These are phyloP conservation scores for Fusarium humuli DNA, from an alignment of 2,329 filamentous ascomycete species.

Conservation along the genomic window DNA sequence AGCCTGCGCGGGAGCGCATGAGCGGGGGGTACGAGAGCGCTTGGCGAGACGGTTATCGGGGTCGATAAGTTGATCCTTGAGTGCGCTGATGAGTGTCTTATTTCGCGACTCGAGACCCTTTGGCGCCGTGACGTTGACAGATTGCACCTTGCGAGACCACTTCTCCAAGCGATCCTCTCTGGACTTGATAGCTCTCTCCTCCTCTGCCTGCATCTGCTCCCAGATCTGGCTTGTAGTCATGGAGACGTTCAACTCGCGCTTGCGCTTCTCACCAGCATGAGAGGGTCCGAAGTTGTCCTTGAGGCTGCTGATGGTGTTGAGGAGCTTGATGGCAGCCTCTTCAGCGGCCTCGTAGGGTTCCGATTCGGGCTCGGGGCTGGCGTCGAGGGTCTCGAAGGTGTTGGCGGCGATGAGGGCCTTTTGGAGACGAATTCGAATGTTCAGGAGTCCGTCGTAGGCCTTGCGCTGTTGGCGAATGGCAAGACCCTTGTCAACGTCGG, in stretches of 20 bases:
- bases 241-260: conserved; percentile 63
- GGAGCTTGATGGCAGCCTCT: conserved; percentile 84
- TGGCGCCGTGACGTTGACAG: conserved; percentile 57
- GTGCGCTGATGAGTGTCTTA: conserved; percentile 69
- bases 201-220: conserved; percentile 75
- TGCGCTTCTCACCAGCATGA: conserved; percentile 70
- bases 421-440: conserved; percentile 91
- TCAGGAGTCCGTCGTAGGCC: conserved; percentile 88
- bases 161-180: conserved; percentile 84
- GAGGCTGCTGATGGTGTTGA: conserved; percentile 81
- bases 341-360: conserved; percentile 81
- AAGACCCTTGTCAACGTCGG: conserved; percentile 83
- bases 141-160: conserved; percentile 80
- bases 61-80: conserved; percentile 75
- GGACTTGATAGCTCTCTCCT: conserved; percentile 67
- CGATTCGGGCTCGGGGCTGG: conserved; percentile 53
- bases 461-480: conserved; percentile 89
- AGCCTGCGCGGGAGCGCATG: conserved; percentile 79
- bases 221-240: conserved; percentile 76
- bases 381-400: conserved; percentile 68
- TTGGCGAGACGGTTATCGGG: conserved; percentile 73
- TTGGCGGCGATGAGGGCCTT: conserved; percentile 89
- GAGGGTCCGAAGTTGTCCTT: conserved; percentile 69
- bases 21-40: conserved; percentile 77
- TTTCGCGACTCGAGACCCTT: conserved; percentile 47